phyloP scores from a whole-genome alignment of 2,329 filamentous ascomycete species.

The Cordyceps farinosa region DNA sequence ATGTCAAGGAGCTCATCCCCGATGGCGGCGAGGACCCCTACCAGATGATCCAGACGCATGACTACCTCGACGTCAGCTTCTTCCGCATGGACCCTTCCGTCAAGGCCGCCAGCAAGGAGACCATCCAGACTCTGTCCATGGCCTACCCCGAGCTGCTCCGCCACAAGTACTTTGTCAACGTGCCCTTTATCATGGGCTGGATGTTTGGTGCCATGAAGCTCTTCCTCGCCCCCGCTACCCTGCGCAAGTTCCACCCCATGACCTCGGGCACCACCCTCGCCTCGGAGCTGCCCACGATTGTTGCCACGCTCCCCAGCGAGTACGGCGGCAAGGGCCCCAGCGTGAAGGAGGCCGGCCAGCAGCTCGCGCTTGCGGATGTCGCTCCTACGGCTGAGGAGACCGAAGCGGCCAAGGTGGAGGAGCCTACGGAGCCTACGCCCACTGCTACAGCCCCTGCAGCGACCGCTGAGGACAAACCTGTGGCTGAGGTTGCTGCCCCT shows the following conservation, averaged over 20 bases:
- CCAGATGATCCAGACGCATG: conserved; percentile 89
- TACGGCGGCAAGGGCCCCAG: conserved; percentile 71
- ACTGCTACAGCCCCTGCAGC: neutral
- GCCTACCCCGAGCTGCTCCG: conserved; percentile 83
- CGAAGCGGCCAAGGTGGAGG: conserved; percentile 15
- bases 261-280: conserved; percentile 68
- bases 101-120: conserved; percentile 73
- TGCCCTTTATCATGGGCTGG: conserved; percentile 88
- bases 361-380: conserved; percentile 24
- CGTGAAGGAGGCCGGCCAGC: conserved; percentile 34
- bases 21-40: conserved; percentile 77
- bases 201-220: conserved; percentile 73
- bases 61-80: conserved; percentile 87
- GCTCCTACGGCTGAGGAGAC: conserved; percentile 24
- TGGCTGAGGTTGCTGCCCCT: neutral
- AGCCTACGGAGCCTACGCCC: neutral
- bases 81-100: conserved; percentile 74
- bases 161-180: conserved; percentile 94
- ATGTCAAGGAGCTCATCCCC: conserved; percentile 67
- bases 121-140: conserved; percentile 74
- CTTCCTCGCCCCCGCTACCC: conserved; percentile 68
- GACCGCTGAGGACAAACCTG: conserved; percentile 13
- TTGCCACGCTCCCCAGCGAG: conserved; percentile 62
- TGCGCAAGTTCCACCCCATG: conserved; percentile 77
- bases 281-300: conserved; percentile 55